Conservation (phyloP, 192 early-diverging fungal species). For the Spinellus fusiger region DNA sequence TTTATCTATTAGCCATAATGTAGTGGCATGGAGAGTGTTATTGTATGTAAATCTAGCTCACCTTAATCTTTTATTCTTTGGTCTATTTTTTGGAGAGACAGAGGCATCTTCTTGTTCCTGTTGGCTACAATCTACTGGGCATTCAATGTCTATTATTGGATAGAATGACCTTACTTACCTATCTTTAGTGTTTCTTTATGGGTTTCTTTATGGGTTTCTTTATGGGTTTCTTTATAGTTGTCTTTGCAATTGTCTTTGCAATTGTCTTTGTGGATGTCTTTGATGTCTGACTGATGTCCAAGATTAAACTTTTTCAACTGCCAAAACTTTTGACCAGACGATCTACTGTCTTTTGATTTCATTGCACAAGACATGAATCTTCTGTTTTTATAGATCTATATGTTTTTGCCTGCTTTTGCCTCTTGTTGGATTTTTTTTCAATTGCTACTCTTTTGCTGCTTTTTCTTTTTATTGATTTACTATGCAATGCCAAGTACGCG, state of each 20-base stretch:
- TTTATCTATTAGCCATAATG: neutral
- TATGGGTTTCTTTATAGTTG: neutral
- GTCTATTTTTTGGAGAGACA: slow-evolving; percentile 1
- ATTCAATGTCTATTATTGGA: no score
- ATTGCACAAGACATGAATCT: neutral
- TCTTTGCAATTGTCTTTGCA: neutral
- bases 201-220: neutral
- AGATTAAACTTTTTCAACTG: slow-evolving; percentile 17
- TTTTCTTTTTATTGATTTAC: no score
- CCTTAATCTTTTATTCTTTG: slow-evolving; percentile 20
- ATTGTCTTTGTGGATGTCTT: neutral
- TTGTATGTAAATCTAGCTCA: neutral
- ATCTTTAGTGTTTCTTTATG: no score
- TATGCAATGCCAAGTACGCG: no score
- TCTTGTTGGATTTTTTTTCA: no score
- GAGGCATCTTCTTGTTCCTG: neutral
- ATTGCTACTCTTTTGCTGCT: no score
- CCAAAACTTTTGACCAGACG: slow-evolving; percentile 25
- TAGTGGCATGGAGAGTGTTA: neutral
- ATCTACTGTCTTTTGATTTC: slow-evolving; percentile 5
- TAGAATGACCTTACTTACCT: no score
- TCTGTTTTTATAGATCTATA: no score
- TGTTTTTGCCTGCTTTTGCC: no score
- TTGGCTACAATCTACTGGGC: no score
- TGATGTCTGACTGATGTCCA: neutral